Percentiles rank a stretch among this genome's conserved stretches.
Evolutionary conservation across 257 asterid genomes (phyloP).

Genomic region (Solanum virginianum): DNA sequence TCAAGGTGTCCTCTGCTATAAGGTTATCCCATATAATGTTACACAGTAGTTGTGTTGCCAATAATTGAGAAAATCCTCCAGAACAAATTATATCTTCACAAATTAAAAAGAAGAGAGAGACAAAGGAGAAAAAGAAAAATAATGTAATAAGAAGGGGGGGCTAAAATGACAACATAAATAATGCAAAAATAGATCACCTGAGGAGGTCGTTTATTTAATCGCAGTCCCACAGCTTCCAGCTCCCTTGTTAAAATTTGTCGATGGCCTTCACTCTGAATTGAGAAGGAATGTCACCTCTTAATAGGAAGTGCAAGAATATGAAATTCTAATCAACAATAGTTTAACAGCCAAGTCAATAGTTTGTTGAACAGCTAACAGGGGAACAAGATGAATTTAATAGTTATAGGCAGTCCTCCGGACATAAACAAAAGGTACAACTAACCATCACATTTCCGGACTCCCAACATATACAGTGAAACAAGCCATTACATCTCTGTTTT

Average conservation of each 20-base stretch:
- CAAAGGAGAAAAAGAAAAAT: neutral
- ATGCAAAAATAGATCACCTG: conserved; percentile 36
- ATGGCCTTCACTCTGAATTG: conserved; percentile 90
- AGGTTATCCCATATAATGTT: neutral
- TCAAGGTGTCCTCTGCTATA: neutral
- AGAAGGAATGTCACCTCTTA: neutral
- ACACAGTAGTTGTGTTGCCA: neutral
- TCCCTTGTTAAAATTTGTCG: conserved; percentile 93
- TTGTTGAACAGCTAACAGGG: neutral
- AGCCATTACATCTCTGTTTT: neutral
- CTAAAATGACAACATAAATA: neutral
- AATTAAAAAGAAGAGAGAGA: neutral
- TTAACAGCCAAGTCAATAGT: neutral
- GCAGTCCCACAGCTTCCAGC: conserved; percentile 97
- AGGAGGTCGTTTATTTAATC: conserved; percentile 87
- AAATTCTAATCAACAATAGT: neutral
- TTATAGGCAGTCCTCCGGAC: neutral
- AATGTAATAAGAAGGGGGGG: neutral
- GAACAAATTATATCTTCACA: neutral
- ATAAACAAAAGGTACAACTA: neutral
- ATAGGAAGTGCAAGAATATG: neutral
- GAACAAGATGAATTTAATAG: neutral
- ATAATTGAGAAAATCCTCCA: neutral
- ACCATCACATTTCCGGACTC: neutral
- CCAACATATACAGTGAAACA: neutral